A percentile compares a stretch with the other conserved stretches of the same genome.
phyloP scores from a whole-genome alignment of 345 rosid genomes.

The Arabidopsis arenosa region DNA sequence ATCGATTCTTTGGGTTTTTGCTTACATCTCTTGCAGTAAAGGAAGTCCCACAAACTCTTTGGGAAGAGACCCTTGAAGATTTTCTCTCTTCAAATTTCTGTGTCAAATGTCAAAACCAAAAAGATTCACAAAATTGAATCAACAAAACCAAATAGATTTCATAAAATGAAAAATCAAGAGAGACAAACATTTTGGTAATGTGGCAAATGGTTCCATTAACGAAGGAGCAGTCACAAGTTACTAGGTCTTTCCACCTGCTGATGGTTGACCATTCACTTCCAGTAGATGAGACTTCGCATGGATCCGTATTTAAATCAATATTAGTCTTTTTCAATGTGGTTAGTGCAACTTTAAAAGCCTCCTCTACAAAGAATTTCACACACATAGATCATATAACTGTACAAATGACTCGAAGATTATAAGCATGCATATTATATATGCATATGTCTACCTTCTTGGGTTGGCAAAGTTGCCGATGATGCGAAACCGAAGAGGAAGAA shows the following conservation, averaged over 20 bases:
- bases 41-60: conserved; percentile 47
- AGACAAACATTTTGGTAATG: conserved; percentile 6
- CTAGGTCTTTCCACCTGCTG: neutral
- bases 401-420: neutral
- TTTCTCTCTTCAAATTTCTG: conserved; percentile 51
- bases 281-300: conserved; percentile 15
- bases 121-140: neutral
- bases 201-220: conserved; percentile 9
- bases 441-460: conserved; percentile 17
- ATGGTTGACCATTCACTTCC: conserved; percentile 7
- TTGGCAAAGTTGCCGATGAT: conserved; percentile 25
- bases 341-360: conserved; percentile 28
- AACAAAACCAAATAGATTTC: neutral
- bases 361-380: neutral
- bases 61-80: conserved; percentile 54
- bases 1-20: neutral
- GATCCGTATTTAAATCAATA: conserved; percentile 5
- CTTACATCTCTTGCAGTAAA: conserved; percentile 55
- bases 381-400: neutral
- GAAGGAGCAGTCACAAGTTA: conserved; percentile 33
- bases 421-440: neutral
- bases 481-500: conserved; percentile 8
- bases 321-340: conserved; percentile 13
- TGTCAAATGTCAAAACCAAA: neutral
- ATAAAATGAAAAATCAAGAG: neutral